Conservation (phyloP, 352 stramenopile genomes). For the Globisporangium sylvaticum region DNA sequence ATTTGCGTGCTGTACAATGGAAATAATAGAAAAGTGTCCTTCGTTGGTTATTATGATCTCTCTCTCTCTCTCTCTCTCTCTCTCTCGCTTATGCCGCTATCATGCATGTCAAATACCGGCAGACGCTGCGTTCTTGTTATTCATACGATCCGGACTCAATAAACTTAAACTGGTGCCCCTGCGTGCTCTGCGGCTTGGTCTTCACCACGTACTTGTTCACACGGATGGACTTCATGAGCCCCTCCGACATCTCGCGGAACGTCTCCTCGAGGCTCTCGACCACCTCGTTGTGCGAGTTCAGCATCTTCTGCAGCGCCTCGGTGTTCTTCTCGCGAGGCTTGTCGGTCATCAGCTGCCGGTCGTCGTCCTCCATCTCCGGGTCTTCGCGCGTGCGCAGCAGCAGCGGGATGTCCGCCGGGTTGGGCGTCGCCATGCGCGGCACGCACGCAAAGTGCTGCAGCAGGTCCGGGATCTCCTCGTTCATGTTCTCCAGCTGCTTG, state of each 20-base stretch:
- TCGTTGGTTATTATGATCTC: neutral
- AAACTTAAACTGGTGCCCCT: constrained; percentile 81
- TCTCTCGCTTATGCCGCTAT: neutral
- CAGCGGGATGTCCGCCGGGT: constrained; percentile 72
- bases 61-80: neutral
- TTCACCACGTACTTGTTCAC: constrained; percentile 86
- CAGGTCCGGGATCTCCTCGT: constrained; percentile 82
- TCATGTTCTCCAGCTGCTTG: constrained; percentile 88
- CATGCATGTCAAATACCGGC: neutral
- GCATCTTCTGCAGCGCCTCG: constrained; percentile 64
- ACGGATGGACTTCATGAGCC: constrained; percentile 75
- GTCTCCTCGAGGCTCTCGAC: constrained; percentile 79
- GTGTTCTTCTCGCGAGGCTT: constrained; percentile 62
- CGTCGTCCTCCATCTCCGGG: constrained; percentile 81
- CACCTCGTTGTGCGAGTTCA: constrained; percentile 61
- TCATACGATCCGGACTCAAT: constrained; percentile 80
- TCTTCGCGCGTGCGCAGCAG: constrained; percentile 79
- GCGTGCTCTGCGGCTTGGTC: constrained; percentile 70
- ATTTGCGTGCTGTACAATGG: neutral
- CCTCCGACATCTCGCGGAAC: constrained; percentile 83
- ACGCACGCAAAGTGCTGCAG: constrained; percentile 84
- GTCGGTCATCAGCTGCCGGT: constrained; percentile 67
- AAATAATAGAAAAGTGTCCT: constrained; percentile 3
- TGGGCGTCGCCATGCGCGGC: constrained; percentile 77
- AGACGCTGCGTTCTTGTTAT: constrained; percentile 13